Evolutionary conservation across 2,329 filamentous ascomycete species (phyloP).

Genomic region (Akanthomyces dipterigenus): DNA sequence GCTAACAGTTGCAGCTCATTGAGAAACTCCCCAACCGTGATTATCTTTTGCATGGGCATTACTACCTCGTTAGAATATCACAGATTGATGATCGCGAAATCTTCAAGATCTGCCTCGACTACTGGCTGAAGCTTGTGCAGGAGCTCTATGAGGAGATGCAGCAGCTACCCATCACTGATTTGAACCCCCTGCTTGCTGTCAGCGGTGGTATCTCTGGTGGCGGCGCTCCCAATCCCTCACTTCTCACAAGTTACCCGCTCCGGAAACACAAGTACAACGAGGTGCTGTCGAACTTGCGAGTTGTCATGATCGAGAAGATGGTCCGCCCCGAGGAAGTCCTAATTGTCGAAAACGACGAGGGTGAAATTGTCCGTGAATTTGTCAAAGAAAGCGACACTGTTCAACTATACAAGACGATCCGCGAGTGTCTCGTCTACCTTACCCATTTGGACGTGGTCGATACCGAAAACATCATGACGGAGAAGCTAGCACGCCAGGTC

Average conservation of each 20-base stretch:
- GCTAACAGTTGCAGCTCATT: slow-evolving; percentile 55
- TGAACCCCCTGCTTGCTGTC: slow-evolving; percentile 83
- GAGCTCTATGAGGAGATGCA: slow-evolving; percentile 99
- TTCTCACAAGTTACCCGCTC: slow-evolving; percentile 85
- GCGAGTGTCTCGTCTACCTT: slow-evolving; percentile 93
- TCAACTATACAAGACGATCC: slow-evolving; percentile 97
- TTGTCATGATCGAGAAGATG: slow-evolving; percentile 99
- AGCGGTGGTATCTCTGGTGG: slow-evolving; percentile 65
- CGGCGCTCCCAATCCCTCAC: slow-evolving; percentile 74
- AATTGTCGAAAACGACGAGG: slow-evolving; percentile 99
- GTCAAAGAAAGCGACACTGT: slow-evolving; percentile 99
- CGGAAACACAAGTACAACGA: slow-evolving; percentile 98
- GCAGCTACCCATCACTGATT: slow-evolving; percentile 82
- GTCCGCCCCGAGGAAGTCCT: slow-evolving; percentile 95
- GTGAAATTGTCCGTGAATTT: slow-evolving; percentile 97
- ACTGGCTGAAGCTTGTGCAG: slow-evolving; percentile 97
- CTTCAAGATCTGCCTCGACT: slow-evolving; percentile 98
- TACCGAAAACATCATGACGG: slow-evolving; percentile 98
- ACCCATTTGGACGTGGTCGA: slow-evolving; percentile 97
- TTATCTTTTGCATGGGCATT: slow-evolving; percentile 91
- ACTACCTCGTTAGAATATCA: slow-evolving; percentile 95
- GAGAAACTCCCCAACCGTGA: slow-evolving; percentile 94
- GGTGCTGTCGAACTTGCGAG: slow-evolving; percentile 84
- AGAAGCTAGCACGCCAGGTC: slow-evolving; percentile 92
- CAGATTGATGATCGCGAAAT: slow-evolving; percentile 98